Evolutionary conservation across 345 rosid genomes (phyloP).

Genomic region (Ceriops tagal): DNA sequence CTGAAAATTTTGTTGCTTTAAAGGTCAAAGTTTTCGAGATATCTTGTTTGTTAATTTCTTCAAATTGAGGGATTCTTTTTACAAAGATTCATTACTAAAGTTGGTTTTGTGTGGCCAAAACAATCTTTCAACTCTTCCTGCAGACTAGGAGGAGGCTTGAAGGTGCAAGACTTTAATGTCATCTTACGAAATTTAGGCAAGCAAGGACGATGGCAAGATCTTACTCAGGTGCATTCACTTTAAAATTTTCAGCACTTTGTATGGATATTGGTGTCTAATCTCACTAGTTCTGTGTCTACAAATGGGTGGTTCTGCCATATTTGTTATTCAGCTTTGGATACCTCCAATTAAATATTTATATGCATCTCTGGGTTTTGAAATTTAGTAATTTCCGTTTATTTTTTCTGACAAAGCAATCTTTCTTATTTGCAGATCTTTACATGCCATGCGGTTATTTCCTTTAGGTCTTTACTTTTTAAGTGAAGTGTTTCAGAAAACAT

Average conservation of each 20-base stretch:
- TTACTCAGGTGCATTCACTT: slow-evolving; percentile 51
- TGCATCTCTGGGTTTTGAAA: not conserved
- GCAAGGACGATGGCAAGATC: slow-evolving; percentile 57
- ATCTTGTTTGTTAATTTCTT: too few relatives aligned
- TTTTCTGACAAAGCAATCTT: not conserved
- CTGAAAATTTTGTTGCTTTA: too few relatives aligned
- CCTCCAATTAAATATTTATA: not conserved
- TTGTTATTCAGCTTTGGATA: not conserved
- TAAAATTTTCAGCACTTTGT: not conserved
- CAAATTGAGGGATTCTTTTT: too few relatives aligned
- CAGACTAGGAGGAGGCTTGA: slow-evolving; percentile 52
- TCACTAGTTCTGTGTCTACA: slow-evolving; percentile 7
- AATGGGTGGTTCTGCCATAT: not conserved
- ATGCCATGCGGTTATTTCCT: too few relatives aligned
- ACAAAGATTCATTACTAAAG: not conserved
- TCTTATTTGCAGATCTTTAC: too few relatives aligned
- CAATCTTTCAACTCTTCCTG: not conserved
- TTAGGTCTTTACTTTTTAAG: too few relatives aligned
- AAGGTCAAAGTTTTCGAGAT: too few relatives aligned
- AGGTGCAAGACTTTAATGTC: slow-evolving; percentile 80
- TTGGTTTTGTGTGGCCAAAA: not conserved
- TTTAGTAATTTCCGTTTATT: not conserved
- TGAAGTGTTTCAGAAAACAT: too few relatives aligned
- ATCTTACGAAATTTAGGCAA: slow-evolving; percentile 69
- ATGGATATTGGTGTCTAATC: not conserved